Percentiles rank a stretch among this genome's conserved stretches.
Evolutionary conservation across 1,284 basidiomycete species (phyloP).

Genomic region (Porodaedalea pini): DNA sequence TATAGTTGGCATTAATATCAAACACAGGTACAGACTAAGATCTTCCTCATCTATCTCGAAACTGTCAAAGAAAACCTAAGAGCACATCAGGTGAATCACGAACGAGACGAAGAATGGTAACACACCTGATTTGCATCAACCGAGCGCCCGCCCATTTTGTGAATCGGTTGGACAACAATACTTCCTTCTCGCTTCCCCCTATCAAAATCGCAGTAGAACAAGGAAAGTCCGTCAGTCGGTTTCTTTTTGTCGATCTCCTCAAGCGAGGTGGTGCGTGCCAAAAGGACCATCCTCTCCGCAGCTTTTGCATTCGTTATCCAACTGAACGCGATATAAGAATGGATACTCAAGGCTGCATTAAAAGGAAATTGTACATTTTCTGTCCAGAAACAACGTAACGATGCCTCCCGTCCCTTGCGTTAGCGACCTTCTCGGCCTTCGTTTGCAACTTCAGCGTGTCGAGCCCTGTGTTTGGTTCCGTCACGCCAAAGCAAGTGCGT

Average conservation of each 20-base stretch:
- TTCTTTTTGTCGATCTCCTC: conserved; percentile 22
- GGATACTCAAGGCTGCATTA: neutral
- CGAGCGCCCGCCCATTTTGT: conserved; percentile 36
- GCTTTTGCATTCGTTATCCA: conserved; percentile 29
- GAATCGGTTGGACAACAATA: conserved; percentile 30
- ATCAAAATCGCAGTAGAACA: conserved; percentile 29
- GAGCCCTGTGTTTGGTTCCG: conserved; percentile 32
- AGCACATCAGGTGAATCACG: neutral
- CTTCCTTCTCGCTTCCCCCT: conserved; percentile 25
- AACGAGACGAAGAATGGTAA: neutral
- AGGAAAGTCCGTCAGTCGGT: conserved; percentile 21
- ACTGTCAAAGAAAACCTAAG: conserved; percentile 32
- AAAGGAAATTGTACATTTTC: conserved; percentile 28
- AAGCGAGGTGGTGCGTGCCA: conserved; percentile 32
- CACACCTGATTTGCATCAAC: conserved; percentile 33
- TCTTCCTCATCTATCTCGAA: conserved; percentile 30
- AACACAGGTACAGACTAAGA: conserved; percentile 17
- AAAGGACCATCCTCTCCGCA: conserved; percentile 30
- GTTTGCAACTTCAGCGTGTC: conserved; percentile 33
- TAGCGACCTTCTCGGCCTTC: conserved; percentile 24
- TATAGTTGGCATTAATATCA: neutral
- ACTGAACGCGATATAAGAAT: conserved; percentile 1
- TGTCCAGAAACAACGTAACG: conserved; percentile 29
- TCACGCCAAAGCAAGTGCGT: conserved; percentile 36
- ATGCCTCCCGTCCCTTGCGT: conserved; percentile 6